These are phyloP conservation scores for Sphagnum magellanicum DNA, from an alignment of 228 moss, liverwort and hornwort species.

Conservation along the genomic window DNA sequence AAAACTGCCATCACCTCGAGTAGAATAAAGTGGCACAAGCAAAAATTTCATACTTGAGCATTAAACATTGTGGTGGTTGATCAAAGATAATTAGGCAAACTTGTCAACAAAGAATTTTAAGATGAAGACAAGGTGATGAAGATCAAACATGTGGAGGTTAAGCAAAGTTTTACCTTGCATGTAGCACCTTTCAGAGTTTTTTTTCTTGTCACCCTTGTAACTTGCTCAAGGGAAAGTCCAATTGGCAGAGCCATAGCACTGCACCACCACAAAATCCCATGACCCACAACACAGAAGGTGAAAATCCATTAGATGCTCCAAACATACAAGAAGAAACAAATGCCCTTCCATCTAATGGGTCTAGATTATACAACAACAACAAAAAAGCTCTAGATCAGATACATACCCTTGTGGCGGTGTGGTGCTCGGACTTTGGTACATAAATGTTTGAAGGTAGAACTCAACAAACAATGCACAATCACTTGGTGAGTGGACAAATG, in stretches of 20 bases:
- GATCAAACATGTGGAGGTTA: too few relatives aligned
- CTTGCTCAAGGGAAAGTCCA: constrained; percentile 78
- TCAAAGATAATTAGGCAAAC: too few relatives aligned
- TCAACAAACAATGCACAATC: constrained; percentile 56
- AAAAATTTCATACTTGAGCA: too few relatives aligned
- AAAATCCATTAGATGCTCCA: background rate
- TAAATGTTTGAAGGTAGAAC: constrained; percentile 63
- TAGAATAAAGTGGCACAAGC: too few relatives aligned
- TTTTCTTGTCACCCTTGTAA: constrained; percentile 61
- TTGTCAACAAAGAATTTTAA: too few relatives aligned
- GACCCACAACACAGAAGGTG: too few relatives aligned
- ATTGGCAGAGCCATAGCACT: constrained; percentile 31
- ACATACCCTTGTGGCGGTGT: background rate
- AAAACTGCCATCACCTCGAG: too few relatives aligned
- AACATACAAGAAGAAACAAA: background rate
- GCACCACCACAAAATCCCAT: background rate
- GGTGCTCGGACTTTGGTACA: constrained; percentile 59
- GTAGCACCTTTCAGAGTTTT: constrained; percentile 60
- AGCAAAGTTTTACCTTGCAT: constrained; percentile 41
- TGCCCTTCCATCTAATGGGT: too few relatives aligned
- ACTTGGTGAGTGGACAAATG: constrained; percentile 48
- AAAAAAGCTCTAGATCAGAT: too few relatives aligned
- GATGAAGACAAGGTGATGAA: too few relatives aligned
- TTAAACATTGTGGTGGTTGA: too few relatives aligned
- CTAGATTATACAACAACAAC: too few relatives aligned